Evolutionary conservation across 2,329 filamentous ascomycete species (phyloP), one percentile per base, ranked within the genome.

Genomic region (Verticillium zaregamsianum): DNA sequence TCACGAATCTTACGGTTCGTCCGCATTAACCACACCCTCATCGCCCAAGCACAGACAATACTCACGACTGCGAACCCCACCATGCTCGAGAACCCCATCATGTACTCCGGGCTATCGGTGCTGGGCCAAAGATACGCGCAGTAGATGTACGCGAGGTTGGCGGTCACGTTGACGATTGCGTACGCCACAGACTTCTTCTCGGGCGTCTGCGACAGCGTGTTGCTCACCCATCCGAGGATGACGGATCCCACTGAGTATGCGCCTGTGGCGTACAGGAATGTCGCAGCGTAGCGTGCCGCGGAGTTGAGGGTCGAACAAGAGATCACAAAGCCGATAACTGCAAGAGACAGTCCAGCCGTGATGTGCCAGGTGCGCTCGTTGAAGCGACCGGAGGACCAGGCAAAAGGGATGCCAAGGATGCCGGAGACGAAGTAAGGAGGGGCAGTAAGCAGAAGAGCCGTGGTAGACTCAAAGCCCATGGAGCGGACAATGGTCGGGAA

Each of bases 161-260:
- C 83, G 67, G 84, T 74, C 0, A 81, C 81, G 66, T 86, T 85
- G 58, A 86, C 79, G 7, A 85, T 70, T 1, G 82, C 83, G 3
- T 92, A 73, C 0, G 88, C 89, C 0, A 88, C 77, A 1, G 78
- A 78, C 62, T 88, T 85, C 75, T 92, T 92, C 4, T 89, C 86
- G 0, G 89, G 88, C 3, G 90, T 90, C n/a, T 90, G 82, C 1
- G 90, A 90, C 59, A 94, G 81, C 1, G 87, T 89, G 70, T 90
- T 91, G 56, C 84, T 86, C 65, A 93, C 92, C 91, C 91, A 95
- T 2, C 87, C 84, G 4, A 91, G 77, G 1, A 63, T 49, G 9
- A 55, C 33, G 33, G 55, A 58, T 35, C 59, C 61, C 14, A 63
- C 54, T 28, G 56, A 59, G 59, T 63, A 63, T 12, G 58, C 56